These are phyloP conservation scores for Spathaspora arborariae DNA, from an alignment of 805 yeast genomes.

Conservation along the genomic window DNA sequence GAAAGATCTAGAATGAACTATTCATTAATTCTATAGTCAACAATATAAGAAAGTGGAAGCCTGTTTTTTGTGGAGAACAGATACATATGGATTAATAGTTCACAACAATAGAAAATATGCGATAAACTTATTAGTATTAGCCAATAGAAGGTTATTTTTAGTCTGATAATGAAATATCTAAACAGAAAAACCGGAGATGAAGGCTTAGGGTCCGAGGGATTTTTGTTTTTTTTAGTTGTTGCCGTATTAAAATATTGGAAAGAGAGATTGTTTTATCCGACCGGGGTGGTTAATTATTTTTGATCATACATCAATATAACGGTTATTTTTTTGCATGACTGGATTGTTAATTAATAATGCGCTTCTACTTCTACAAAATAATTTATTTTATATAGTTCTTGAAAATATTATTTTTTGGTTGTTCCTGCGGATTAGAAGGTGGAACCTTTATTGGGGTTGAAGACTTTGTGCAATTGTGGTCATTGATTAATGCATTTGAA, in stretches of 20 bases:
- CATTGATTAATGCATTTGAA: background rate
- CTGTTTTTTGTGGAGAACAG: background rate
- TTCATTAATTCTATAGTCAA: too few species aligned
- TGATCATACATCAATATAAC: background rate
- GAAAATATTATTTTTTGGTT: background rate
- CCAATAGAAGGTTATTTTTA: background rate
- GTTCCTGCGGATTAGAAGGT: conserved; percentile 1
- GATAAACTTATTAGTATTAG: background rate
- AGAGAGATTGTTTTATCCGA: background rate
- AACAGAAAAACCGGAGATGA: background rate
- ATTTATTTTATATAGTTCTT: too few species aligned
- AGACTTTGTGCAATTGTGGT: background rate
- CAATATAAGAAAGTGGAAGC: background rate
- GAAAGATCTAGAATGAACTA: too few species aligned
- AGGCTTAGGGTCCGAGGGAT: background rate
- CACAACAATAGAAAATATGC: background rate
- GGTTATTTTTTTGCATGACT: background rate
- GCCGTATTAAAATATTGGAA: background rate
- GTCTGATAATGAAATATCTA: background rate
- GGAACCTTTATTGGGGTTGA: background rate
- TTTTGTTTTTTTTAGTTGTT: background rate
- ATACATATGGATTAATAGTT: background rate
- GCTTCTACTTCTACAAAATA: too few species aligned
- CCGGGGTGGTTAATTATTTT: background rate
- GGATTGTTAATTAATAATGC: too few species aligned